Base-by-base conservation (phyloP, 2,329 filamentous ascomycete species). In the Hyphodiscus sp. region DNA sequence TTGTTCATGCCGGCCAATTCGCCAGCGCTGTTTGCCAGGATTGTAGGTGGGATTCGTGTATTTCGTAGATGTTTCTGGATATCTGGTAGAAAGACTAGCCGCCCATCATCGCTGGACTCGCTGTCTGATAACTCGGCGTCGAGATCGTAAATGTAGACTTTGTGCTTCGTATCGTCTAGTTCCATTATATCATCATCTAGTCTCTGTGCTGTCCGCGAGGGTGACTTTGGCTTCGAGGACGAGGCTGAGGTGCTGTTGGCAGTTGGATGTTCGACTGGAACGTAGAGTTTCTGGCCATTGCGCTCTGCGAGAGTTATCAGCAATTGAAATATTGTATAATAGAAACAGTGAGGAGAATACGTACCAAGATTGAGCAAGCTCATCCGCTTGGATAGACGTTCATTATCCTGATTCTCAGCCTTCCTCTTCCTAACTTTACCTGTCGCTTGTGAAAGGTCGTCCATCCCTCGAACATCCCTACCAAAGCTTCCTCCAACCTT, bases 71-170 rank as follows among this genome's bases (percentile, higher is more conserved):
- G 86, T 71, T 87, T 89, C 67, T 92, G 86, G 51, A 97, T 87
- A 67, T 95, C 89, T 0, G 90, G 85, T 0, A 95, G 78, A 73
- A 96, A 91, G 66, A 91, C 77, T 46, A 95, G 79, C 60, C 75
- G 79, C 20, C 80, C 75, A 49, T 75, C 71, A 52, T 83, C 77
- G 43, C 81, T 75, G 47, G 76, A 73, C 56, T 87, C 82, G 26
- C 78, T 74, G 59, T 86, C 83, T 15, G 86, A 85, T 46, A 97
- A 80, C 71, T 97, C 92, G 63, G 87, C 87, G 67, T 95, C 91
- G 10, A 99, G 77, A 70, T 95, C 85, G 74, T 91, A 86, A 63
- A 99, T 91, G 76, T 94, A 96, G 56, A 96, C 83, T 66, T 87
- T 89, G 73, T 95, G 79, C 64, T 88, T 87, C 30, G 88, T 63